These are phyloP conservation scores for Penicillium concentricum DNA, from an alignment of 2,329 filamentous ascomycete genomes.

Conservation along the genomic window DNA sequence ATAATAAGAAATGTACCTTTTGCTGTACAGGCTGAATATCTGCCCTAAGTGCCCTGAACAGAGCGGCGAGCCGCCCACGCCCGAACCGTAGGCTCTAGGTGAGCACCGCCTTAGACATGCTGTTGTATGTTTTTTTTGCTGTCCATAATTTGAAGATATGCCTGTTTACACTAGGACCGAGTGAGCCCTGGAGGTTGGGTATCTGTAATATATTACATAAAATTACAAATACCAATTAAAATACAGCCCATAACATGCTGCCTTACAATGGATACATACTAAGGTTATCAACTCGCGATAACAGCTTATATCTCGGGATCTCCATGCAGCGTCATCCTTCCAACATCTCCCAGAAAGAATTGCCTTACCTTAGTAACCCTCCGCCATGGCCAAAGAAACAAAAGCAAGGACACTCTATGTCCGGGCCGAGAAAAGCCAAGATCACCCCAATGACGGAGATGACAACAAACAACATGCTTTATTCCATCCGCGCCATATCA, in stretches of 20 bases:
- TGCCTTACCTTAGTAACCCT: not conserved
- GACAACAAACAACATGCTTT: not conserved
- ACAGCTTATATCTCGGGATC: not conserved
- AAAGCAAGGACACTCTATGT: not conserved
- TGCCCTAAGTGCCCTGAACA: no score
- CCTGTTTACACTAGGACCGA: no score
- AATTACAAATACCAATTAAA: not conserved
- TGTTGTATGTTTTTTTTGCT: no score
- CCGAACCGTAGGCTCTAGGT: no score
- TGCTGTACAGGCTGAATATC: no score
- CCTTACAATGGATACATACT: not conserved
- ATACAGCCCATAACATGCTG: not conserved
- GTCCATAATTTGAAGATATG: no score
- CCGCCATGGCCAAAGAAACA: not conserved
- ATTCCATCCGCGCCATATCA: constrained; percentile 29
- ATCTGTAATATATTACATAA: no score
- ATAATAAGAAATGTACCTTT: no score
- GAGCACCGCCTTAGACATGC: no score
- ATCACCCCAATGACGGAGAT: not conserved
- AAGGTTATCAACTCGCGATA: not conserved
- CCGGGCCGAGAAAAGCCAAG: not conserved
- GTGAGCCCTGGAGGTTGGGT: no score
- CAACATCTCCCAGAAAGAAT: not conserved
- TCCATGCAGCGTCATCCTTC: not conserved
- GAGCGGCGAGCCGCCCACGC: no score